These are phyloP conservation scores for Leonotis leonurus DNA, from an alignment of 257 asterid genomes.

Conservation along the genomic window DNA sequence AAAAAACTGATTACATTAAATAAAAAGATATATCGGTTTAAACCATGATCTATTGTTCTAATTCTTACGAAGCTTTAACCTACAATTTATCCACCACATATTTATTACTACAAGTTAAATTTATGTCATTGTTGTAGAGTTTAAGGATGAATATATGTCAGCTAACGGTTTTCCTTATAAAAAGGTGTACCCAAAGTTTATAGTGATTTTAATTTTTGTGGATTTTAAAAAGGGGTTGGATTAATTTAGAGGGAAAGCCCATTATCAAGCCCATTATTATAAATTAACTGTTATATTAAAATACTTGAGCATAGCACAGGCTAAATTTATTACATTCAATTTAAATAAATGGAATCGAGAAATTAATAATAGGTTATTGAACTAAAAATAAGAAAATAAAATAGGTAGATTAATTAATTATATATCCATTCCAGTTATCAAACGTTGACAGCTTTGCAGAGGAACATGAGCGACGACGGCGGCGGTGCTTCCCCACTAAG, in stretches of 20 bases:
- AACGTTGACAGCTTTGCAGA: constrained; percentile 63
- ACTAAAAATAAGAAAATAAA: constrained; percentile 1
- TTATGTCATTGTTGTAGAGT: background rate
- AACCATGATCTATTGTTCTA: background rate
- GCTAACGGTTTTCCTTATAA: background rate
- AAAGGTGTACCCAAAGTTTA: no score
- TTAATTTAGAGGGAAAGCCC: background rate
- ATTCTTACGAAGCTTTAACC: background rate
- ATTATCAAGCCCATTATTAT: no score
- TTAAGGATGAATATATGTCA: background rate
- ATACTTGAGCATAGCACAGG: no score
- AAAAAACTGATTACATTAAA: no score
- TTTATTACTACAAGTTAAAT: background rate
- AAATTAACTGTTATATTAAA: no score
- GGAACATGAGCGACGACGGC: constrained; percentile 56
- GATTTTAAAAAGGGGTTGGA: no score
- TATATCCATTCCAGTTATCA: no score
- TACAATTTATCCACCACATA: background rate
- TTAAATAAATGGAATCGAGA: background rate
- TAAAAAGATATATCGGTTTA: no score
- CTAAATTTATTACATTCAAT: background rate
- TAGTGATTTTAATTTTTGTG: background rate
- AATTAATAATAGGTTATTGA: constrained; percentile 2
- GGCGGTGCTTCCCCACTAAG: constrained; percentile 25
- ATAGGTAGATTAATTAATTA: background rate